Base-by-base conservation (phyloP, 2,329 filamentous ascomycete species). In the Ophiocordyceps camponoti-floridani region DNA sequence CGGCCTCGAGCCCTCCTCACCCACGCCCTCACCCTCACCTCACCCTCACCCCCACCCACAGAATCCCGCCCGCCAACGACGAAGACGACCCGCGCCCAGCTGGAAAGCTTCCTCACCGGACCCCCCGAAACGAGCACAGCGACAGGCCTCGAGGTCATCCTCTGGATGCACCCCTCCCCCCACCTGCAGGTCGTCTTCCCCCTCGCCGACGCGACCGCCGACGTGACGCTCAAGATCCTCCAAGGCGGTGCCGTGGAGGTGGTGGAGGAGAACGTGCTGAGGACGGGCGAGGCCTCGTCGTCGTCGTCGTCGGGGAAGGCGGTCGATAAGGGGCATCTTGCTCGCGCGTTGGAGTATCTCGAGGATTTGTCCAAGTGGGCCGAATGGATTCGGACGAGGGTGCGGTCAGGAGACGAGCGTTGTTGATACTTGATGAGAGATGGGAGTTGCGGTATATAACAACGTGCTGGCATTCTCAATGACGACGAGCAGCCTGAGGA, bases 161-260 rank as follows among this genome's bases (percentile, higher is more conserved):
- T 77, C 26, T 71, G 66, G 47, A 66, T 70, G 16, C 62, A 72
- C 46, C 66, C 68, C 0, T 57, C 66, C 8, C 67, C 69, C 5
- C 64, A 66, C 27, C 57, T 77, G 14, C 64, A 70, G 44, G 61
- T 77, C 7, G 65, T 70, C 9, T 77, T 77, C 49, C 72, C 73
- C 1, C 71, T 75, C 51, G 58, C 58, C 33, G 49, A 58, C 14
- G 58, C 55, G 31, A 72, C 68, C 2, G 71, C 69, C 5, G 70
- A 70, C 47, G 60, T 82, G 23, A 68, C 67, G 26, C 52, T 83
- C 12, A 73, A 76, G 51, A 70, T 84, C 16, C 65, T 72, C 18
- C 64, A 70, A 33, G 77, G 79, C 46, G 79, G 72, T 4, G 64
- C 71, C 13, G 66, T 83, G 4, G 64, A 71, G 16, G 64, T 84